Evolutionary conservation across 108 stramenopile species (phyloP), one percentile per base, ranked within the genome.

Genomic region (Fistulifera pelliculosa): DNA sequence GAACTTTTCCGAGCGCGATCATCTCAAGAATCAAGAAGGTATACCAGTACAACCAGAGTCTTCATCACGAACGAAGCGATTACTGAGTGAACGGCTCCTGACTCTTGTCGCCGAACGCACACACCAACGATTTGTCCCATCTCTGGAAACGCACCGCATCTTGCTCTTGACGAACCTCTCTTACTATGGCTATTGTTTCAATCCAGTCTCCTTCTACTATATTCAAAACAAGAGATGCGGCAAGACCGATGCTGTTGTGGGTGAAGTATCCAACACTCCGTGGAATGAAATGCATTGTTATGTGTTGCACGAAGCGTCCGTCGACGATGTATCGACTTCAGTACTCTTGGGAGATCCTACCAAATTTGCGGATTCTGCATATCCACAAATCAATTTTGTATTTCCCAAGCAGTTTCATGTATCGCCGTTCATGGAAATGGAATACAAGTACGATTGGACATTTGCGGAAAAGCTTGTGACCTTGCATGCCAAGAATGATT

Each of bases 381-480:
- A 53, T 40, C 0, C 14, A 2, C 53, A 21, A 6, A 51, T 50
- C 41, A 51, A 65, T 49, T 61, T 73, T 51, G 27, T 61, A 47
- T 76, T 87, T 58, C 70, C 61, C n/a, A 96, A 96, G 58, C 54
- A 49, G 19, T 97, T 97, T 62, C 96, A 97, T 64, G 96, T 97
- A n/a, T 88, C 85, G 27, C 96, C 96, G 21, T 97, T 97, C 76
- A 96, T 96, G 94, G 89, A 87, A 56, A 97, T 97, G 96, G 79
- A 85, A 42, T 85, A 93, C 55, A 58, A 53, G 31, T 97, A 96
- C 62, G 90, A 94, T 77, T 97, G 93, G 91, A 83, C 59, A 17
- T 94, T 95, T 71, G 44, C 35, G 45, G 60, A 64, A 0, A 38
- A 64, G 17, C 54, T 61, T 27, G 13, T 17, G 4, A 23, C 26